phyloP scores from a whole-genome alignment of 1,284 basidiomycete genomes.

The Schizopora paradoxa region DNA sequence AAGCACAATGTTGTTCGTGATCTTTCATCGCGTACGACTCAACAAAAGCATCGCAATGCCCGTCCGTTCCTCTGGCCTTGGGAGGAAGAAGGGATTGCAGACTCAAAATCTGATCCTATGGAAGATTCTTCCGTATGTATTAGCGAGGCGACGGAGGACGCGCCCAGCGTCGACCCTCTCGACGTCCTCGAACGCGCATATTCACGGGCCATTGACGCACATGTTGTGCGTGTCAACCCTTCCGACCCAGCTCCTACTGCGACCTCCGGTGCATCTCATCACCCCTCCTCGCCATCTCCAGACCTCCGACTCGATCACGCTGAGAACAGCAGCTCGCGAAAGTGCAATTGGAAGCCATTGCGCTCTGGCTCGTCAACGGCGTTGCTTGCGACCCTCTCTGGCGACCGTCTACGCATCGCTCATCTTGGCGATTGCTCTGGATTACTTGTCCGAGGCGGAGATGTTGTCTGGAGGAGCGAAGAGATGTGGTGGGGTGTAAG shows the following conservation, averaged over 20 bases:
- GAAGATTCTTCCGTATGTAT: neutral
- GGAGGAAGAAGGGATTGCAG: constrained; percentile 3
- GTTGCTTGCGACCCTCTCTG: constrained; percentile 51
- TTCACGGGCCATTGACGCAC: constrained; percentile 11
- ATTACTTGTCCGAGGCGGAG: constrained; percentile 74
- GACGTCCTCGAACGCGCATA: constrained; percentile 20
- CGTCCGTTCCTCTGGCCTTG: constrained; percentile 14
- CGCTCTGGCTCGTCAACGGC: constrained; percentile 65
- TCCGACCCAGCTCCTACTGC: neutral
- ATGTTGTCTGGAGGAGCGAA: constrained; percentile 81
- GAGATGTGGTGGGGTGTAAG: constrained; percentile 89
- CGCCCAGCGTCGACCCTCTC: constrained; percentile 15
- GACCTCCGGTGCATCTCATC: too few species aligned
- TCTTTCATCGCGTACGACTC: neutral
- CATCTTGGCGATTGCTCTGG: constrained; percentile 92
- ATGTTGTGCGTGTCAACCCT: neutral
- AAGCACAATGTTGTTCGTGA: constrained; percentile 8
- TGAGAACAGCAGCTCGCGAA: neutral
- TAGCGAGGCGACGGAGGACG: neutral
- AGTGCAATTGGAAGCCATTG: constrained; percentile 31
- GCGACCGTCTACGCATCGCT: constrained; percentile 43
- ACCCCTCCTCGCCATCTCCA: neutral
- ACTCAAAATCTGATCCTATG: neutral
- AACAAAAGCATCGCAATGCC: constrained; percentile 7
- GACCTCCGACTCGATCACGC: neutral